Base-by-base conservation (phyloP, 1,284 basidiomycete genomes). In the Ganoderma meredithae region DNA sequence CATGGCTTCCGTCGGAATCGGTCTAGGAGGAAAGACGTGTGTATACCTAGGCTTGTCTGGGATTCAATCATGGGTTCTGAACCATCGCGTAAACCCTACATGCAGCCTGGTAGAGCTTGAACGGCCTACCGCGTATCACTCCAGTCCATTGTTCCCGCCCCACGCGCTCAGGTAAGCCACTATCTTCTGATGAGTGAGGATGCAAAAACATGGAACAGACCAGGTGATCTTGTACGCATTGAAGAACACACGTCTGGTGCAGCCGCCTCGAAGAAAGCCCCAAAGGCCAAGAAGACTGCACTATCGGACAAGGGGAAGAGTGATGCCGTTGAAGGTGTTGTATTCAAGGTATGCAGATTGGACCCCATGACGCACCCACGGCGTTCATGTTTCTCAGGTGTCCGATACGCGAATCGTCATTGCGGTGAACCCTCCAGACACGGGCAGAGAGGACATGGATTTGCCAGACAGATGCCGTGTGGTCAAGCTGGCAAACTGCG, bases 1-100 rank as follows among this genome's bases (percentile, higher is more conserved):
- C 0, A 84, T 96, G 0, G 84, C 87, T 1, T 85, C 85, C 25
- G 84, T 96, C 31, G 88, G 86, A 60, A 86, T 97, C 36, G 96
- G 96, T 1, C 84, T 98, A 1, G 96, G 96, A 36, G 96, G 95
- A 31, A 97, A 97, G 83, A 95, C 90, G 93, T 97, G 78, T 76
- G 87, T 81, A 22, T 41, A 55, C 55, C 25, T 55, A 22, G 3
- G 0, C 8, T 39, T 15, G 13, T 40, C 8, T 4, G 10, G 12
- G 13, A 13, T 49, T 10, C 17, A 25, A 13, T 2, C 17, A 40
- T 15, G 10, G 19, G 12, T 40, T 33, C 19, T 55, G 25, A 22
- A 56, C 47, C 36, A 10, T 61, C 19, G 63, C 61, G 40, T 49
- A 15, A 5, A 73, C 61, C 81, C 36, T 9, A 36, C 85, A 80